Base-by-base conservation (phyloP, 1,139 yeast genomes). In the Candida tetrigidarum region DNA sequence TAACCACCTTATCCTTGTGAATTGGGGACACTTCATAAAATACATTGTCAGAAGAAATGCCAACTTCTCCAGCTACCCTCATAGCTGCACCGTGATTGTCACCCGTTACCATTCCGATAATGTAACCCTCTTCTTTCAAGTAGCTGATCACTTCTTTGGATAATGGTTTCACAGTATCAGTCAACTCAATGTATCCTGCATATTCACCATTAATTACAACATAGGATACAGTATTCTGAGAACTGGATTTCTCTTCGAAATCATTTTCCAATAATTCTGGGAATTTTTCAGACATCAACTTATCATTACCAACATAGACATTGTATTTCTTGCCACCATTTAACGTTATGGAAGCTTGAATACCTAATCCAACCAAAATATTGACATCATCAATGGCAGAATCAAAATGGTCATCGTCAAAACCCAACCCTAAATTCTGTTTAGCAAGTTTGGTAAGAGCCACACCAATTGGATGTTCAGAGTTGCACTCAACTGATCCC, bases 41-140 rank as follows among this genome's bases (percentile, higher is more conserved):
- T 3, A 89, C 83, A 56, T 86, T 82, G 5, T 74, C 69, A 6
- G 64, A 60, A 0, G 84, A 78, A 16, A 95, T 85, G 1, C 91
- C 95, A 39, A 90, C 78, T 44, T 79, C 76, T 9, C 61, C 55
- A 0, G 96, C 97, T 30, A 90, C 80, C 45, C 75, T 74, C 32
- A 67, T 60, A 0, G 97, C 96, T 1, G 88, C 82, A 20, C 70
- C 70, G 5, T 63, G 64, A 48, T 82, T 80, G 62, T 93, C 99
- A 37, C 99, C 99, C 1, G 97, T 90, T 1, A 93, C 88, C 81
- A 93, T 84, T 6, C 92, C 96, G n/a, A 91, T 84, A 10, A 77
- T 73, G 54, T 81, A 78, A 0, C 87, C 85, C 45, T 73, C 69
- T 37, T 54, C 52, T 44, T 70, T 73, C 43, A 93, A 71, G 48